Conservation (phyloP, 805 yeast species). For the Barnettozyma vustinii region DNA sequence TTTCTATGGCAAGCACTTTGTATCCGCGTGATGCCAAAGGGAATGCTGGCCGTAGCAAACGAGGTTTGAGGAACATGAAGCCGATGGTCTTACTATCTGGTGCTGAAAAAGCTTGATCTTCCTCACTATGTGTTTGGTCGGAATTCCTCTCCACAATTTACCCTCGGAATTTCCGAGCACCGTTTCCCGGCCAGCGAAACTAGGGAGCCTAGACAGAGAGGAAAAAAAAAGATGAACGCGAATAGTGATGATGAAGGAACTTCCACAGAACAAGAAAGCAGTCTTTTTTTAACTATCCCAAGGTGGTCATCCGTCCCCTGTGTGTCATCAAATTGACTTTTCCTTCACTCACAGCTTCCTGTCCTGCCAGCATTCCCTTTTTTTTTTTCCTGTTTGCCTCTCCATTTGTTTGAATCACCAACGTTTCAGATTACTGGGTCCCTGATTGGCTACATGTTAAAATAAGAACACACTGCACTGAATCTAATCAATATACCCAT, state of each 20-base stretch:
- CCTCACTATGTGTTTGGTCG: neutral
- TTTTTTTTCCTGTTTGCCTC: neutral
- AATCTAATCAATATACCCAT: neutral
- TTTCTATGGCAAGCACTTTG: slow-evolving; percentile 78
- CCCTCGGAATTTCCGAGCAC: neutral
- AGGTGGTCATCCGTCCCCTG: no score
- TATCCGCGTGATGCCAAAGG: slow-evolving; percentile 32
- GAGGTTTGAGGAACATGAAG: neutral
- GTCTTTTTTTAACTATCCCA: no score
- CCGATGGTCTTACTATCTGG: no score
- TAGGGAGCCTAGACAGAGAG: no score
- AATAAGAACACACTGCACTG: neutral
- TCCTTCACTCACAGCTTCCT: neutral
- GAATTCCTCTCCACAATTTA: neutral
- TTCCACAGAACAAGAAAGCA: no score
- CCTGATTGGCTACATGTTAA: neutral
- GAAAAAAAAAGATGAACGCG: no score
- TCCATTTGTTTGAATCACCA: neutral
- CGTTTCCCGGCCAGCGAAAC: no score
- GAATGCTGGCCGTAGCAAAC: neutral
- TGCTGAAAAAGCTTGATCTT: no score
- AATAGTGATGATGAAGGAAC: no score
- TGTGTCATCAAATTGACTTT: neutral
- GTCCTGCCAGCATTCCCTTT: neutral
- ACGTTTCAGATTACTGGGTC: neutral